Base-by-base conservation (phyloP, 2,329 filamentous ascomycete genomes). In the Corniculantispora saksenae region DNA sequence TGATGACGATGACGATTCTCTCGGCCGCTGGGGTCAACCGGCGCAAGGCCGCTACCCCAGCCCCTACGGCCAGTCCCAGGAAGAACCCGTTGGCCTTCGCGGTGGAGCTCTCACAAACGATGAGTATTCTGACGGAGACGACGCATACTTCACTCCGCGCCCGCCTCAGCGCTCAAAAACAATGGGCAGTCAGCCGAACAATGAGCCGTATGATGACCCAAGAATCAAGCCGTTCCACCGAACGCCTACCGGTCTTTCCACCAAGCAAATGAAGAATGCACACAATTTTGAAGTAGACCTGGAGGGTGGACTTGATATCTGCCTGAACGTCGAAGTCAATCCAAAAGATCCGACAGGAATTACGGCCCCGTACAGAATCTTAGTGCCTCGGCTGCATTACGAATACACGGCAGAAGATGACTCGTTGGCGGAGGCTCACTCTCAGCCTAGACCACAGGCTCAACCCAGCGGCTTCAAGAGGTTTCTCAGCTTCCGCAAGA, bases 301-400 rank as follows among this genome's bases (percentile, higher is more conserved):
- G 0, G 87, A 95, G 73, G 91, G 90, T 35, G 93, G 93, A 0
- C 81, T 99, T 12, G 93, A 97, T 69, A 89, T 99, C 43, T 91
- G 88, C 59, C 79, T 99, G 51, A 97, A 97, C 71, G 88, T 97
- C 67, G 95, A 99, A 78, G 88, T 97, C 67, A 93, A 90, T 71
- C 86, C 91, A 53, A 88, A 87, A 68, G 93, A 99, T 71, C 94
- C 95, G 0, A 85, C 91, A 0, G 96, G 95, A 17, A 93, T 92
- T 68, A 99, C 95, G 0, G 86, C 88, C 59, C 92, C 93, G 10
- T 99, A 99, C 76, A 84, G 93, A 47, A 80, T 99, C 6, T 84
- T 98, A 1, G 89, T 99, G 6, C 95, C 96, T 13, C 87, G 88
- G 61, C 80, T 99, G 60, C 84, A 83, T 77, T 89, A 89, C 65